These are phyloP conservation scores for Xylariales sp. DNA, from an alignment of 2,329 filamentous ascomycete genomes.

Conservation along the genomic window DNA sequence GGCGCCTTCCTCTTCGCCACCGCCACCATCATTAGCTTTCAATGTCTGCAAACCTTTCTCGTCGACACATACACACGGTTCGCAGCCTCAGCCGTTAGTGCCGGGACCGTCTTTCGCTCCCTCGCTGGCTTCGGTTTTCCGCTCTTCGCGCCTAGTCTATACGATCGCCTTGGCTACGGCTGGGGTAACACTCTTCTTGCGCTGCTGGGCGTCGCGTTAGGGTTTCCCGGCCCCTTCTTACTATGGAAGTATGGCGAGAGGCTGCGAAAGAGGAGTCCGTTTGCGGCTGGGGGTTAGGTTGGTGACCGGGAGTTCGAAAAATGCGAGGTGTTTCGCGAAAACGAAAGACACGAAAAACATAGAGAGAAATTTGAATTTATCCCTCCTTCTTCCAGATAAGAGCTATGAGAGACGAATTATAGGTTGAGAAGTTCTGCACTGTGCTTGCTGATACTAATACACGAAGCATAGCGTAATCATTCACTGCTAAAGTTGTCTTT, in stretches of 20 bases:
- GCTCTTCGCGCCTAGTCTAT: conserved; percentile 62
- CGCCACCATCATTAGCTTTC: conserved; percentile 57
- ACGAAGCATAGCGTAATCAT: not conserved
- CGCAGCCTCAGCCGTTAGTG: conserved; percentile 59
- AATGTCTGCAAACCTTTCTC: conserved; percentile 60
- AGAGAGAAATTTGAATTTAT: not conserved
- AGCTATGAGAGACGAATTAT: not conserved
- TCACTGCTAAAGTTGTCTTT: not conserved
- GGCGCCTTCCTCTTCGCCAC: conserved; percentile 55
- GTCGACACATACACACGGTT: conserved; percentile 61
- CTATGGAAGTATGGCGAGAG: conserved; percentile 55
- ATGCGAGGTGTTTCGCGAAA: not conserved
- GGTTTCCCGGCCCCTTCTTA: conserved; percentile 60
- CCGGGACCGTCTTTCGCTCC: conserved; percentile 58
- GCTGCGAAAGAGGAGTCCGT: conserved; percentile 52
- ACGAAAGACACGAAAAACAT: not conserved
- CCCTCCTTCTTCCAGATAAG: not conserved
- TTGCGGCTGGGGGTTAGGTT: conserved; percentile 45
- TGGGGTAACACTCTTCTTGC: conserved; percentile 61
- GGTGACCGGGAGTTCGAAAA: not conserved
- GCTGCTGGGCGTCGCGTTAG: conserved; percentile 64
- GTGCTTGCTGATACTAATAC: not conserved
- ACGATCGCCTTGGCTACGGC: conserved; percentile 55
- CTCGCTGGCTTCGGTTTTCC: conserved; percentile 65
- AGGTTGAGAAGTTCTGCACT: not conserved